Base-by-base conservation (phyloP, 2,329 filamentous ascomycete genomes). In the Furcasterigmium sp. region DNA sequence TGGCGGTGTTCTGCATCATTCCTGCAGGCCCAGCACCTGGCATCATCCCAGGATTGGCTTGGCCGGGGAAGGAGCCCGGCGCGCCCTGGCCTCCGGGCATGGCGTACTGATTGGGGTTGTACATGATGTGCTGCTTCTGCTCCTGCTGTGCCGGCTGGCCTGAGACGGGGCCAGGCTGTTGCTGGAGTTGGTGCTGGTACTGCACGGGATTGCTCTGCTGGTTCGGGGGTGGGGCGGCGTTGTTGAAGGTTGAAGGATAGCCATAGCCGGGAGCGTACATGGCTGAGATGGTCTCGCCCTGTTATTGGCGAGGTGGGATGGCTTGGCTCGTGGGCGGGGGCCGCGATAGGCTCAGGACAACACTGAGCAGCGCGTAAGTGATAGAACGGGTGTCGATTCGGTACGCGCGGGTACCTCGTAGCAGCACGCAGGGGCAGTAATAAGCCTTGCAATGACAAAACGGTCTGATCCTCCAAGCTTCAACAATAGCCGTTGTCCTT, bases 1-100 rank as follows among this genome's bases (percentile, higher is more conserved):
- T 78, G 57, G 65, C 72, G 53, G 75, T 62, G 58, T 73, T 79
- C 64, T 76, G 78, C 78, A 83, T 82, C 77, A 83, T 81, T 56
- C 71, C 76, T 62, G 68, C 70, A 63, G 72, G 69, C 32, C 70
- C 73, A 50, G 62, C 62, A 51, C 65, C 69, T 39, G 67, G 63
- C 69, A 78, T 78, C 73, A 80, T 77, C 61, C 75, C 65, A 42
- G 69, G 64, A 51, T 74, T 77, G 41, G 70, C 70, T 51, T 67
- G 71, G 38, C 69, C 69, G 39, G 64, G 66, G 56, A 78, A 75
- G 44, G 68, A 63, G 42, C 63, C 65, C 6, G 32, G n/a, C n/a
- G n/a, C 30, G 30, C 28, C 28, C 39, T 41, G 39, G 17, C 19
- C 28, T 19, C 43, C 49, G 14, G 45, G 39, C 73, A 80, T 78